Evolutionary conservation across 352 stramenopile genomes (phyloP).

Genomic region (Globisporangium uncinulatum): DNA sequence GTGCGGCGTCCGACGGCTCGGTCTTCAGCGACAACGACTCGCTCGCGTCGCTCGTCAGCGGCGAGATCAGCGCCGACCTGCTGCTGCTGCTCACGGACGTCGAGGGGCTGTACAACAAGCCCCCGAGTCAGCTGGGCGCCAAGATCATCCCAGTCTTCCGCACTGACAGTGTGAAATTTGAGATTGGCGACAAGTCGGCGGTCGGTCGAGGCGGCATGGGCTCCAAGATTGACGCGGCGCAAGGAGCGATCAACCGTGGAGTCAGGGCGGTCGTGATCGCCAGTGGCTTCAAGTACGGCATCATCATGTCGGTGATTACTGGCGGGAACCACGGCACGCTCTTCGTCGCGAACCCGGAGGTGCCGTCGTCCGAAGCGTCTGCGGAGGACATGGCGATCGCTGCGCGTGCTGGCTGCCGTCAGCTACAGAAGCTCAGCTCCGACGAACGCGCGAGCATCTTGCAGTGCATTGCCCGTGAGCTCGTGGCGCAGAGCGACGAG

Average conservation of each 20-base stretch:
- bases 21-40: slow-evolving; percentile 97
- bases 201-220: slow-evolving; percentile 93
- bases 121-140: slow-evolving; percentile 60
- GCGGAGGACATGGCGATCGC: slow-evolving; percentile 79
- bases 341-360: slow-evolving; percentile 71
- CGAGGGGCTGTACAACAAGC: slow-evolving; percentile 93
- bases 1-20: slow-evolving; percentile 59
- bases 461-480: slow-evolving; percentile 77
- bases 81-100: slow-evolving; percentile 97
- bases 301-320: slow-evolving; percentile 87
- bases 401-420: slow-evolving; percentile 77
- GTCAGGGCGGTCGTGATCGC: slow-evolving; percentile 93
- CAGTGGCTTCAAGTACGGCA: slow-evolving; percentile 90
- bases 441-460: slow-evolving; percentile 87
- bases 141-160: slow-evolving; percentile 78
- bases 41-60: slow-evolving; percentile 80
- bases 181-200: slow-evolving; percentile 77
- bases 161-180: slow-evolving; percentile 47
- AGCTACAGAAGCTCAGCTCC: slow-evolving; percentile 86
- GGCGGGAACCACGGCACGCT: slow-evolving; percentile 78
- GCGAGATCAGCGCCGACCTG: slow-evolving; percentile 91
- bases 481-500: slow-evolving; percentile 74
- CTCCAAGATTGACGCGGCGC: slow-evolving; percentile 91
- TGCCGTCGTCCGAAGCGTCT: slow-evolving; percentile 29
- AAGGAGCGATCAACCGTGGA: slow-evolving; percentile 83